phyloP scores from a whole-genome alignment of 345 rosid species.

The Brassica incana region DNA sequence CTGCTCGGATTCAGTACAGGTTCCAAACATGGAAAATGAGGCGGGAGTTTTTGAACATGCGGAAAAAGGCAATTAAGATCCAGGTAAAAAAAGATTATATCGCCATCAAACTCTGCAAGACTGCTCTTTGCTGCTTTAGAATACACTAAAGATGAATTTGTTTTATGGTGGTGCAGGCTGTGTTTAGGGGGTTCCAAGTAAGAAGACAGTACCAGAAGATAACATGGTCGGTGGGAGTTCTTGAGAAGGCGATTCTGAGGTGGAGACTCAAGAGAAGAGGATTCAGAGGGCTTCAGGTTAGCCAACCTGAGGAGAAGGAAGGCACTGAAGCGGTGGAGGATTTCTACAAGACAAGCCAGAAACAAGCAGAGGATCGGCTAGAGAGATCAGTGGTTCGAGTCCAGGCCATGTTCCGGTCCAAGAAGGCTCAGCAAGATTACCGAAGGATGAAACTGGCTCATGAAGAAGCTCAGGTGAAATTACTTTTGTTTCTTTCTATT shows the following conservation, averaged over 20 bases:
- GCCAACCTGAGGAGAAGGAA: constrained; percentile 48
- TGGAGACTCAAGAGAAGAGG: constrained; percentile 96
- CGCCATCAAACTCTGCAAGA: neutral
- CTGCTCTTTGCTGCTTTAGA: neutral
- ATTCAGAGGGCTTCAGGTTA: constrained; percentile 77
- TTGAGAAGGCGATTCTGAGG: constrained; percentile 86
- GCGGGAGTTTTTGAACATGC: constrained; percentile 2
- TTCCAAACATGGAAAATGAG: constrained; percentile 89
- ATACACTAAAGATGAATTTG: neutral
- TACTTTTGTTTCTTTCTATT: neutral
- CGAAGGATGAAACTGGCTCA: constrained; percentile 78
- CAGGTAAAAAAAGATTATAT: neutral
- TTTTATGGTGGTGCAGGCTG: constrained; percentile 58
- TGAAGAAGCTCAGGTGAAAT: constrained; percentile 64
- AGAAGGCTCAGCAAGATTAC: constrained; percentile 89
- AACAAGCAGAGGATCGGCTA: constrained; percentile 88
- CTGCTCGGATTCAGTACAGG: constrained; percentile 81
- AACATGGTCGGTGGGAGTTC: constrained; percentile 91
- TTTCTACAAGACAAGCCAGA: constrained; percentile 71
- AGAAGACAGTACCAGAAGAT: constrained; percentile 82
- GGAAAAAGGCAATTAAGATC: no score
- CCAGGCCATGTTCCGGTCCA: constrained; percentile 96
- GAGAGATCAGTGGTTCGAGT: constrained; percentile 79
- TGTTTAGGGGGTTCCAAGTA: constrained; percentile 77
- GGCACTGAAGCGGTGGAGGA: constrained; percentile 59